A percentile compares a stretch with the other conserved stretches of the same genome.
phyloP scores from a whole-genome alignment of 2,329 filamentous ascomycete genomes.

The Exophiala phaeomuriformis region DNA sequence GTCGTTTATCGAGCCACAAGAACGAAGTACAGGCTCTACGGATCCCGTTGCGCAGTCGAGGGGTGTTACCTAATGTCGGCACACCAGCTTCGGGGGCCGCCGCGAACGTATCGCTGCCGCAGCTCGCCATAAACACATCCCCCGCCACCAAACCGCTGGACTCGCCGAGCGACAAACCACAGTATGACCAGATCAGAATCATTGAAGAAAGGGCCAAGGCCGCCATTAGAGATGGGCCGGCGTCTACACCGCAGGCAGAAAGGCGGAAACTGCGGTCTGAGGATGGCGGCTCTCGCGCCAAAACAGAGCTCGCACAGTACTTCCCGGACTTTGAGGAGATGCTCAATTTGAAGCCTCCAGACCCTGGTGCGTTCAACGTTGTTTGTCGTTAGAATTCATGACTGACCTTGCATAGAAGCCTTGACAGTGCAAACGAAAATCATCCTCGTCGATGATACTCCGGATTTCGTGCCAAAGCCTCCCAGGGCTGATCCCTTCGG shows the following conservation, averaged over 20 bases:
- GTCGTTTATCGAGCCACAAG: conserved; percentile 20
- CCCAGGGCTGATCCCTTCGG: conserved; percentile 28
- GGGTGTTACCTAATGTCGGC: conserved; percentile 11
- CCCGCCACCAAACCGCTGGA: conserved; percentile 13
- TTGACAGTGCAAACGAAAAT: conserved; percentile 67
- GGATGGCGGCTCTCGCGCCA: conserved; percentile 71
- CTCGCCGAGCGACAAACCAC: conserved; percentile 22
- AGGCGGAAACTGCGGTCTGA: conserved; percentile 77
- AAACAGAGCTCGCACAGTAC: conserved; percentile 84
- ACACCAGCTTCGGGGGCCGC: conserved; percentile 11
- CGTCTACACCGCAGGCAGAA: conserved; percentile 39
- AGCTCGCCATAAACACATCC: conserved; percentile 9
- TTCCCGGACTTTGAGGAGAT: conserved; percentile 93
- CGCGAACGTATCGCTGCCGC: conserved; percentile 2
- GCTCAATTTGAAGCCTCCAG: conserved; percentile 74
- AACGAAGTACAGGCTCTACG: conserved; percentile 19
- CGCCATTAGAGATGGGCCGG: conserved; percentile 13
- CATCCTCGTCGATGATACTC: conserved; percentile 57
- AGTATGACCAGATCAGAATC: conserved; percentile 27
- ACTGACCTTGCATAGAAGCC: conserved; percentile 51
- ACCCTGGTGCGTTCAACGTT: conserved; percentile 54
- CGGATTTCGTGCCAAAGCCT: conserved; percentile 17
- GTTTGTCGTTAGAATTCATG: conserved; percentile 8
- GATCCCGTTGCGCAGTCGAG: conserved; percentile 26
- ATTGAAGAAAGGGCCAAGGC: conserved; percentile 26